phyloP scores from a whole-genome alignment of 208 protist species.

The Phytomonas francai region DNA sequence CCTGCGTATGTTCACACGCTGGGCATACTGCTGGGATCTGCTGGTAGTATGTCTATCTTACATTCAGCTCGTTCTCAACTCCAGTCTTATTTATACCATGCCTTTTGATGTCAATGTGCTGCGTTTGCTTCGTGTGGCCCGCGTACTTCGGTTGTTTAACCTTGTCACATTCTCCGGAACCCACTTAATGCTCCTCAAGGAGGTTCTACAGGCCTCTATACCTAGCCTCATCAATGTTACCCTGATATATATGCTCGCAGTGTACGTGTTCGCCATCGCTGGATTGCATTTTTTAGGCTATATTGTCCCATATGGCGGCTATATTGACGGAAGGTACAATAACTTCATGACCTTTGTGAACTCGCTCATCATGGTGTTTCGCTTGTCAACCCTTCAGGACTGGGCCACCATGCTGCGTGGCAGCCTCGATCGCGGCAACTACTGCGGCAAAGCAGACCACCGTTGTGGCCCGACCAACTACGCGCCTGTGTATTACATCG shows the following conservation, averaged over 20 bases:
- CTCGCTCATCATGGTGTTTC: conserved; percentile 83
- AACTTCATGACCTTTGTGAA: conserved; percentile 86
- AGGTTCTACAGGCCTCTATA: conserved; percentile 58
- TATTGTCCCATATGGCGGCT: conserved; percentile 58
- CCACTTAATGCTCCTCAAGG: conserved; percentile 50
- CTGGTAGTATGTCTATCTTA: conserved; percentile 66
- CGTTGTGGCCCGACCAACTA: conserved; percentile 71
- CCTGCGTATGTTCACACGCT: conserved; percentile 62
- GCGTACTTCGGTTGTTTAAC: conserved; percentile 24
- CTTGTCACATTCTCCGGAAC: conserved; percentile 36
- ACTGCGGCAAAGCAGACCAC: conserved; percentile 25
- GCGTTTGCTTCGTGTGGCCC: conserved; percentile 72
- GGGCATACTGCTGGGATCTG: conserved; percentile 82
- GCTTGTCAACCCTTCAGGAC: conserved; percentile 80
- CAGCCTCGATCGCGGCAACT: conserved; percentile 49
- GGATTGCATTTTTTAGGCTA: conserved; percentile 85
- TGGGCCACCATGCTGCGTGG: conserved; percentile 81
- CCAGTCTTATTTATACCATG: conserved; percentile 34
- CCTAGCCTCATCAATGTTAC: conserved; percentile 71
- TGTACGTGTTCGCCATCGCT: conserved; percentile 87
- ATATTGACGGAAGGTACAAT: conserved; percentile 75
- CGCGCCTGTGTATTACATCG: conserved; percentile 80
- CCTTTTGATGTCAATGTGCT: conserved; percentile 87
- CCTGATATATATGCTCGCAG: conserved; percentile 65
- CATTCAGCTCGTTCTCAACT: conserved; percentile 75